Evolutionary conservation across 139 green algal species (phyloP).

Genomic region (Chlamydomonas schloesseri): DNA sequence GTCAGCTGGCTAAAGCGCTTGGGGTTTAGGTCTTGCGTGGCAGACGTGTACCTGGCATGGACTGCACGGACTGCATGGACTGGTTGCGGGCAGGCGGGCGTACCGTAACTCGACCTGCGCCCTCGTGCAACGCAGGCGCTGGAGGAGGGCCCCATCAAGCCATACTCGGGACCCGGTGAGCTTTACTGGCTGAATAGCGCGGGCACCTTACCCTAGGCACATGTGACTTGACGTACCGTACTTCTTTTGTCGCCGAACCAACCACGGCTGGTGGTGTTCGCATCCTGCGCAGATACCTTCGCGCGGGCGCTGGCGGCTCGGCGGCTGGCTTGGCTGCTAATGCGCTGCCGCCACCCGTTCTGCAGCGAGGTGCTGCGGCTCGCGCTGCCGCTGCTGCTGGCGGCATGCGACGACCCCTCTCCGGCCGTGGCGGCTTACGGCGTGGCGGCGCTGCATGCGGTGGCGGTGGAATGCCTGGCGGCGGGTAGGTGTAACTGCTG

Average conservation of each 20-base stretch:
- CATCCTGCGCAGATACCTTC: constrained; percentile 43
- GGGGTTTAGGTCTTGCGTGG: too few species aligned
- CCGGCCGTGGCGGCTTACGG: constrained; percentile 52
- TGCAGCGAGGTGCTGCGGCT: background rate
- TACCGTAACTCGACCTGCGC: too few species aligned
- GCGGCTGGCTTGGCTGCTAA: constrained; percentile 58
- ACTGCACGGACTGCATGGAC: too few species aligned
- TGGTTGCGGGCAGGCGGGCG: too few species aligned
- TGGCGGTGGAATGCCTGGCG: constrained; percentile 35
- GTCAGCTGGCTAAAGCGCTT: too few species aligned
- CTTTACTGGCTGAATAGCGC: too few species aligned
- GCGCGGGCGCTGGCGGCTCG: constrained; percentile 58
- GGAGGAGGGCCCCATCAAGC: constrained; percentile 35
- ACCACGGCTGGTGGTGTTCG: too few species aligned
- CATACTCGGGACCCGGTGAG: constrained; percentile 31
- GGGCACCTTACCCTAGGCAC: too few species aligned
- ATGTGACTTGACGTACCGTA: too few species aligned
- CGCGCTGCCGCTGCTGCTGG: constrained; percentile 52
- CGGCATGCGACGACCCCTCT: constrained; percentile 55
- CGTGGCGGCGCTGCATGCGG: constrained; percentile 53
- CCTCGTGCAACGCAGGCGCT: background rate
- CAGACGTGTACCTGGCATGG: too few species aligned
- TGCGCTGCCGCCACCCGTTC: constrained; percentile 30
- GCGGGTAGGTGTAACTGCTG: background rate
- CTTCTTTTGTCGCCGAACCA: too few species aligned